Evolutionary conservation across 345 rosid genomes (phyloP).

Genomic region (Salix udensis): DNA sequence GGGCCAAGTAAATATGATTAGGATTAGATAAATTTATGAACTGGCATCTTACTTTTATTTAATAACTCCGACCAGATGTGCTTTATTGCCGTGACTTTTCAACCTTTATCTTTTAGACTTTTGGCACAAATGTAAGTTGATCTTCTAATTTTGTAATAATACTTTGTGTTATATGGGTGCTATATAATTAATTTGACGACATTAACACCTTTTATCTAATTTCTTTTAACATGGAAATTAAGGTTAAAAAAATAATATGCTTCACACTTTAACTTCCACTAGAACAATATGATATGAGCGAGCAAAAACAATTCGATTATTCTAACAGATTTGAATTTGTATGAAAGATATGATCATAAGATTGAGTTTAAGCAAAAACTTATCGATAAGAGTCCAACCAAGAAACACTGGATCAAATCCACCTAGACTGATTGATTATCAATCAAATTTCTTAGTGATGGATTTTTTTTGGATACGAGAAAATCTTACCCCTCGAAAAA

Average conservation of each 20-base stretch:
- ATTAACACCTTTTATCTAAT: conserved; percentile 5
- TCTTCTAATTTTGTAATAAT: conserved; percentile 31
- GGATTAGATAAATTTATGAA: neutral
- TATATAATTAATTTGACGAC: conserved; percentile 1
- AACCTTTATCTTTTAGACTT: conserved; percentile 1
- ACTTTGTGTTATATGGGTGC: conserved; percentile 10
- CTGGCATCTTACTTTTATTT: conserved; percentile 30
- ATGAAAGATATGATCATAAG: neutral
- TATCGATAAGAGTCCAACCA: too few relatives aligned
- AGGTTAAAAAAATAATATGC: neutral
- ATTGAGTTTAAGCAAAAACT: too few relatives aligned
- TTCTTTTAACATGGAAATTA: neutral
- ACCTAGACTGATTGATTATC: neutral
- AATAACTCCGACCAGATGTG: conserved; percentile 38
- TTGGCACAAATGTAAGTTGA: conserved; percentile 32
- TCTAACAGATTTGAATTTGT: neutral
- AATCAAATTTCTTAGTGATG: neutral
- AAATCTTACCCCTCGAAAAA: too few relatives aligned
- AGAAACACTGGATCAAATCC: too few relatives aligned
- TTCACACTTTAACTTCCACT: too few relatives aligned
- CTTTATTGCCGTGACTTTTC: neutral
- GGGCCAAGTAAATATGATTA: conserved; percentile 50
- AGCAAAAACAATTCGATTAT: too few relatives aligned
- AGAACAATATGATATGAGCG: neutral
- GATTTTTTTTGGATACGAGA: neutral